phyloP scores from a whole-genome alignment of 257 asterid genomes.

The Primulina tabacum region DNA sequence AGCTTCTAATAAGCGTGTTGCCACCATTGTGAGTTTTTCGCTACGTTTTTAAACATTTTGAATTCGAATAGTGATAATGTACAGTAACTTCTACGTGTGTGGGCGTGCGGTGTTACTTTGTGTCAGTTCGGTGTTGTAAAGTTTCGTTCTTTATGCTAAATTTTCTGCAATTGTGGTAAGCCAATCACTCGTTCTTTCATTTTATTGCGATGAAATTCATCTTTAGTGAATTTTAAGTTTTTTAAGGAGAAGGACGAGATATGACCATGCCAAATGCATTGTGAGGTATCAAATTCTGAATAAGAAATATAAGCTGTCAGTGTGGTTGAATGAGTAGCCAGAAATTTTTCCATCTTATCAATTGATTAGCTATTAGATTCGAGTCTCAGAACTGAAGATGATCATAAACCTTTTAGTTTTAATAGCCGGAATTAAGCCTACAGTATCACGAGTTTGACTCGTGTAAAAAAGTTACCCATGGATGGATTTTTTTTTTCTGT shows the following conservation, averaged over 20 bases:
- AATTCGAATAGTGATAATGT: background rate
- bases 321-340: background rate
- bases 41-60: background rate
- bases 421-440: too few relatives aligned
- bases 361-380: background rate
- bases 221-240: background rate
- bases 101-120: background rate
- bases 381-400: background rate
- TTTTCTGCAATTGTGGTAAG: background rate
- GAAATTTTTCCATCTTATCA: background rate
- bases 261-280: background rate
- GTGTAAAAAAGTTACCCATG: too few relatives aligned
- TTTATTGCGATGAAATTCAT: background rate
- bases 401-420: background rate
- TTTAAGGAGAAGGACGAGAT: too few relatives aligned
- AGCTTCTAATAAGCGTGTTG: conserved; percentile 81
- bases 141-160: background rate
- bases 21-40: conserved; percentile 61
- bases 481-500: too few relatives aligned
- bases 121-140: background rate
- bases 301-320: background rate
- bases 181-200: background rate
- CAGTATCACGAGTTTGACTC: too few relatives aligned
- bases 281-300: background rate
- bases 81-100: background rate